Evolutionary conservation across 345 rosid species (phyloP).

Genomic region (sweet orange (Citrus sinensis)): DNA sequence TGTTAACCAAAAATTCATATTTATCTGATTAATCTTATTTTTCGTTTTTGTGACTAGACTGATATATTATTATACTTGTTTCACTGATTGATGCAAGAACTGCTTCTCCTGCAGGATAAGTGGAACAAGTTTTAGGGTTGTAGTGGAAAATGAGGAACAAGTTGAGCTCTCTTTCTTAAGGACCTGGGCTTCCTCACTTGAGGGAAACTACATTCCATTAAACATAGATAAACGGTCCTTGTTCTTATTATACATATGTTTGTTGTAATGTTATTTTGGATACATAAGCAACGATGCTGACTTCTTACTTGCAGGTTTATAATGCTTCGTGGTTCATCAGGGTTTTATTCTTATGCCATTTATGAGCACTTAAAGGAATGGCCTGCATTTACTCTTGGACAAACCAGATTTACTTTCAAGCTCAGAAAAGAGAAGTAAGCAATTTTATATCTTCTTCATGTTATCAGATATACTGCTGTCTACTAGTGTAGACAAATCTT

Average conservation of each 20-base stretch:
- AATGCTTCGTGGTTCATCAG: conserved; percentile 86
- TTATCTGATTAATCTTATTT: neutral
- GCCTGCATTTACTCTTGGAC: conserved; percentile 87
- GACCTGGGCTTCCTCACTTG: conserved; percentile 67
- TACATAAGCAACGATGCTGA: conserved; percentile 5
- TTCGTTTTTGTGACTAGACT: neutral
- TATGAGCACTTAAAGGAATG: conserved; percentile 80
- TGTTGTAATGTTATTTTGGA: neutral
- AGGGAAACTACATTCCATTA: conserved; percentile 68
- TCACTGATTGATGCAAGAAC: conserved; percentile 16
- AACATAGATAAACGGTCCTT: conserved; percentile 70
- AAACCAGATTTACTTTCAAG: conserved; percentile 86
- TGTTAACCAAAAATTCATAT: neutral
- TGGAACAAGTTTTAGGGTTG: conserved; percentile 54
- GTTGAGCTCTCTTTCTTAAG: conserved; percentile 71
- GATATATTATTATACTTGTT: neutral
- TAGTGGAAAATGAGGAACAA: conserved; percentile 60
- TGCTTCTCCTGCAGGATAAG: conserved; percentile 49
- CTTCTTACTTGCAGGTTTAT: conserved; percentile 61
- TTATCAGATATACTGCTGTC: neutral
- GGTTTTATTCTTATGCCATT: conserved; percentile 84
- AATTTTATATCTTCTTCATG: conserved; percentile 10
- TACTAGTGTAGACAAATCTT: neutral
- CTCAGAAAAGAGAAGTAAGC: conserved; percentile 92
- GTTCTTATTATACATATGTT: conserved; percentile 15